Percentiles rank a stretch among this genome's conserved stretches.
phyloP scores from a whole-genome alignment of 129 eudicot species.

The Chrysanthemum lavandulifolium region DNA sequence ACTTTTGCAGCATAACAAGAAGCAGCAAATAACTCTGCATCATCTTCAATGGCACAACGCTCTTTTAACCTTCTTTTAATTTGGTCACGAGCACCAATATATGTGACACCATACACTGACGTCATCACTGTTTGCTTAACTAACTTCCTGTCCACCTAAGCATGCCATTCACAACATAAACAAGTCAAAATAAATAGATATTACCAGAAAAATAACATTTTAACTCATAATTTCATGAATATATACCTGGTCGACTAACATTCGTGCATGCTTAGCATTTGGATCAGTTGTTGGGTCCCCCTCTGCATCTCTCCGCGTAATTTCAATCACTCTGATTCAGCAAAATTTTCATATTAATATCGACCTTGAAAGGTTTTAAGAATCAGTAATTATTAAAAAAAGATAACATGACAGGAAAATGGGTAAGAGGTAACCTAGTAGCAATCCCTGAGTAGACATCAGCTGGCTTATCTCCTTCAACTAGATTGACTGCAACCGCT shows the following conservation, averaged over 20 bases:
- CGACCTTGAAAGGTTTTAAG: neutral
- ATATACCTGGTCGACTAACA: constrained; percentile 68
- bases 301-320: constrained; percentile 79
- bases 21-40: constrained; percentile 58
- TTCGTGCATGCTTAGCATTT: constrained; percentile 64
- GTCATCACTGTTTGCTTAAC: constrained; percentile 99
- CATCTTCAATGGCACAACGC: constrained; percentile 70
- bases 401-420: neutral
- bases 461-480: constrained; percentile 89
- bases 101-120: constrained; percentile 95
- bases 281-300: constrained; percentile 64
- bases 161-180: constrained; percentile 12
- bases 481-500: constrained; percentile 96
- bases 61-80: constrained; percentile 84
- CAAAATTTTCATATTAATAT: constrained; percentile 7
- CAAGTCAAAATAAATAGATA: constrained; percentile 16
- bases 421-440: constrained; percentile 49
- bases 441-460: constrained; percentile 99
- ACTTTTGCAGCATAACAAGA: constrained; percentile 90
- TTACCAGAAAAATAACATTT: neutral
- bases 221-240: neutral
- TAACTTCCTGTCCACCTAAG: constrained; percentile 83
- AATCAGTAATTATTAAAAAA: neutral
- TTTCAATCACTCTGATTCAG: constrained; percentile 71
- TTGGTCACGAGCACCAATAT: constrained; percentile 97